A percentile compares a stretch with the other conserved stretches of the same genome.
phyloP scores from a whole-genome alignment of 108 stramenopile species.

The Pseudonitzschia delicatissima region DNA sequence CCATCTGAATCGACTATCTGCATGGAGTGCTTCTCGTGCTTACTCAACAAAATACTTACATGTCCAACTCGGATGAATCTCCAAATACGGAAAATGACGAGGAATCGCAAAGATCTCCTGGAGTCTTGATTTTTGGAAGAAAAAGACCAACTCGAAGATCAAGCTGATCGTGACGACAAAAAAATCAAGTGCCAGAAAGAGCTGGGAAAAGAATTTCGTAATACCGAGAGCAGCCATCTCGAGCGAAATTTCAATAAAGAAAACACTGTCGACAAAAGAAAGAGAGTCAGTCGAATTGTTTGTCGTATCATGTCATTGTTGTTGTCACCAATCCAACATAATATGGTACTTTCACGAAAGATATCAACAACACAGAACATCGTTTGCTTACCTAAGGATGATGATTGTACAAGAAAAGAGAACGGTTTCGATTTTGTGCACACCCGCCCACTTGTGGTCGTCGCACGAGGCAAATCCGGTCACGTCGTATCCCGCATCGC shows the following conservation, averaged over 20 bases:
- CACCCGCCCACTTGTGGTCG: slow-evolving; percentile 34
- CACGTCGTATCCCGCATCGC: slow-evolving; percentile 20
- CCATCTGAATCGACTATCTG: background rate
- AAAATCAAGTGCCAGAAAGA: slow-evolving; percentile 49
- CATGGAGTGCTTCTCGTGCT: background rate
- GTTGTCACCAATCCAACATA: background rate
- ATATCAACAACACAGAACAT: background rate
- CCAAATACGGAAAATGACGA: slow-evolving; percentile 51
- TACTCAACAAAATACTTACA: slow-evolving; percentile 28
- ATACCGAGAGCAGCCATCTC: slow-evolving; percentile 39
- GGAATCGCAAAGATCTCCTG: slow-evolving; percentile 15
- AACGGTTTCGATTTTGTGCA: slow-evolving; percentile 28
- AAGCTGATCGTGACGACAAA: slow-evolving; percentile 42
- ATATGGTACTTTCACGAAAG: background rate
- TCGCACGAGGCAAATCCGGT: slow-evolving; percentile 32
- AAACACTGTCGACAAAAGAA: slow-evolving; percentile 2
- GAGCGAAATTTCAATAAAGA: slow-evolving; percentile 36
- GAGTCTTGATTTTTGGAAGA: slow-evolving; percentile 21
- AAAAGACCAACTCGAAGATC: slow-evolving; percentile 36
- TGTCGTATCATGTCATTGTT: background rate
- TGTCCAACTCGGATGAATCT: slow-evolving; percentile 64
- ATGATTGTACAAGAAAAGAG: slow-evolving; percentile 35
- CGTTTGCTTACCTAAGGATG: slow-evolving; percentile 27
- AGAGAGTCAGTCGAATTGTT: background rate
- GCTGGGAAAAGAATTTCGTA: slow-evolving; percentile 40